Conservation (phyloP, 768 basidiomycete genomes). For the Suillus fuscotomentosus region DNA sequence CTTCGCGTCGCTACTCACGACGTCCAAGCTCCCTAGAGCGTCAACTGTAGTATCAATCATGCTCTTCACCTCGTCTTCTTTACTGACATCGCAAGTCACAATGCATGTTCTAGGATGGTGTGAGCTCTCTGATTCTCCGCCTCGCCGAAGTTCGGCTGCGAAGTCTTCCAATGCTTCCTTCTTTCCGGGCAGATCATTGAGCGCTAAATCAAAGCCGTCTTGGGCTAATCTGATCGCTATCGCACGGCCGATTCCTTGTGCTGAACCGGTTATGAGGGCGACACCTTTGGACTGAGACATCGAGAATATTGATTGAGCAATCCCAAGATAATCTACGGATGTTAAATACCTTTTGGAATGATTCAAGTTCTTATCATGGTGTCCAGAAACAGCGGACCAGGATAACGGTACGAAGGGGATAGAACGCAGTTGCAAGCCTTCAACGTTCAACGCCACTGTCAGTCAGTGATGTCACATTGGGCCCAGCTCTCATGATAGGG, state of each 20-base stretch:
- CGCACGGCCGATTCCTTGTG: slow-evolving; percentile 24
- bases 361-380: neutral
- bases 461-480: neutral
- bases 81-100: slow-evolving; percentile 39
- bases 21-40: slow-evolving; percentile 44
- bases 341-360: neutral
- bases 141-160: slow-evolving; percentile 25
- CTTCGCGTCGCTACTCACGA: slow-evolving; percentile 30
- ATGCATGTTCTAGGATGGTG: slow-evolving; percentile 15
- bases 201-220: slow-evolving; percentile 30
- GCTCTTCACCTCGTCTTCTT: slow-evolving; percentile 40
- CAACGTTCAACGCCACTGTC: neutral
- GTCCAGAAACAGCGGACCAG: neutral
- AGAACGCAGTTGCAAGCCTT: neutral
- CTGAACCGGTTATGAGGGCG: slow-evolving; percentile 37
- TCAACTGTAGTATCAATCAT: slow-evolving; percentile 33
- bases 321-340: neutral
- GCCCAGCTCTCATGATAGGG: too few relatives aligned
- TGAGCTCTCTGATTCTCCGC: slow-evolving; percentile 16
- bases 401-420: neutral
- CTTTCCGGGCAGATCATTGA: slow-evolving; percentile 32
- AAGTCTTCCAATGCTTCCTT: slow-evolving; percentile 27
- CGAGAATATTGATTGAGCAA: neutral
- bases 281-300: slow-evolving; percentile 28
- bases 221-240: slow-evolving; percentile 33